Conservation (phyloP, 2,329 filamentous ascomycete species). For the Pyrenophora tritici-repentis region DNA sequence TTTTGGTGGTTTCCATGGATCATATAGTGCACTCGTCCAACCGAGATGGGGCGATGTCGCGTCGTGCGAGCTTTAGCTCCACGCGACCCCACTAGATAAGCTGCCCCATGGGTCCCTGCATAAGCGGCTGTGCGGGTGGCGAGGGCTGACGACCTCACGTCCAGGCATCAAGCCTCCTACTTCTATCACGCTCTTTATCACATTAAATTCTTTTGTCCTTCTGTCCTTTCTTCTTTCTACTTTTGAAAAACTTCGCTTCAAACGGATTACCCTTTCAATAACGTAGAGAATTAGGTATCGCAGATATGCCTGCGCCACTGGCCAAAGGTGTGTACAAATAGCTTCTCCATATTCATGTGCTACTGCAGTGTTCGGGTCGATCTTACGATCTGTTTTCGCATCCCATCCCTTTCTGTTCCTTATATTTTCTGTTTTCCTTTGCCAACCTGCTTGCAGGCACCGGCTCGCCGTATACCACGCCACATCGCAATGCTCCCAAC, state of each 20-base stretch:
- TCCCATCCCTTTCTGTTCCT: neutral
- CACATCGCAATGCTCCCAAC: slow-evolving; percentile 10
- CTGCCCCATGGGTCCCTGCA: slow-evolving; percentile 9
- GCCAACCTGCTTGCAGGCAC: slow-evolving; percentile 44
- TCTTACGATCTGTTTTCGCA: neutral
- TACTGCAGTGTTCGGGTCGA: slow-evolving; percentile 26
- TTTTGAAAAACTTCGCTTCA: too few species aligned
- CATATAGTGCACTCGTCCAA: neutral
- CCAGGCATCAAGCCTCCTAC: slow-evolving; percentile 3
- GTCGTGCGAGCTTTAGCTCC: slow-evolving; percentile 5
- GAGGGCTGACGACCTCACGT: slow-evolving; percentile 4
- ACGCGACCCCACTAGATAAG: slow-evolving; percentile 11
- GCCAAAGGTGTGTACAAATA: slow-evolving; percentile 44
- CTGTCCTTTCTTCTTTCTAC: neutral
- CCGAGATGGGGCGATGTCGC: slow-evolving; percentile 2
- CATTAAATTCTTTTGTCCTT: neutral
- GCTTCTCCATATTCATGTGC: slow-evolving; percentile 27
- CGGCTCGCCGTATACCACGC: slow-evolving; percentile 25
- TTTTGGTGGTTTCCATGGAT: neutral
- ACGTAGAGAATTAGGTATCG: neutral
- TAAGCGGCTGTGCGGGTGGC: slow-evolving; percentile 15
- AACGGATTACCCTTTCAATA: neutral
- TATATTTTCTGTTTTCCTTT: slow-evolving; percentile 4
- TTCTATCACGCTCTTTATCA: neutral
- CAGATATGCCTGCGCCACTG: slow-evolving; percentile 47